These are phyloP conservation scores for Leptodontidium sp. DNA, from an alignment of 2,329 filamentous ascomycete species.

Conservation along the genomic window DNA sequence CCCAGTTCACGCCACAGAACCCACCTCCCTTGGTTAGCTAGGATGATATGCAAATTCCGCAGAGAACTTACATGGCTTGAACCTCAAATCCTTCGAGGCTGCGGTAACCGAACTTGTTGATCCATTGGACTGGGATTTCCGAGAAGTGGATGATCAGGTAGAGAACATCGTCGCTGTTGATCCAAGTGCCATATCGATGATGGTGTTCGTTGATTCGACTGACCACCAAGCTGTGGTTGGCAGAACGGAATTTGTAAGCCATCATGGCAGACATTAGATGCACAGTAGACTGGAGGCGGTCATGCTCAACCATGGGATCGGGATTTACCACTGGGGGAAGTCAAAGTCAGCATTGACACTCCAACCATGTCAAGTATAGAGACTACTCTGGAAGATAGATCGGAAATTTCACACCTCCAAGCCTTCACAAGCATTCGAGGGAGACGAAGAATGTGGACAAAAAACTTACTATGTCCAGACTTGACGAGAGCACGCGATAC, in stretches of 20 bases:
- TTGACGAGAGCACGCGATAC: constrained; percentile 30
- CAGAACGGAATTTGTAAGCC: constrained; percentile 24
- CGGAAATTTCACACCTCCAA: neutral
- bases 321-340: constrained; percentile 22
- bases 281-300: constrained; percentile 29
- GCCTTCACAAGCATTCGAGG: neutral
- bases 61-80: constrained; percentile 31
- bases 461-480: constrained; percentile 22
- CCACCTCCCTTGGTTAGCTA: constrained; percentile 18
- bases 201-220: constrained; percentile 34
- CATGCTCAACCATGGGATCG: constrained; percentile 28
- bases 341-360: neutral
- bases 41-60: neutral
- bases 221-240: constrained; percentile 24
- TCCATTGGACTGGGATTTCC: constrained; percentile 22
- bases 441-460: neutral
- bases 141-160: constrained; percentile 32
- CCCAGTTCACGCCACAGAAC: constrained; percentile 31
- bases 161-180: constrained; percentile 32
- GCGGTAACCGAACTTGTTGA: constrained; percentile 30
- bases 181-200: constrained; percentile 30
- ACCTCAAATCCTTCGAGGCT: constrained; percentile 27
- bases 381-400: too few relatives aligned
- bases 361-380: too few relatives aligned
- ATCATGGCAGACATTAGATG: constrained; percentile 26